These are phyloP conservation scores for Talaromyces islandicus DNA, from an alignment of 2,329 filamentous ascomycete species.

Conservation along the genomic window DNA sequence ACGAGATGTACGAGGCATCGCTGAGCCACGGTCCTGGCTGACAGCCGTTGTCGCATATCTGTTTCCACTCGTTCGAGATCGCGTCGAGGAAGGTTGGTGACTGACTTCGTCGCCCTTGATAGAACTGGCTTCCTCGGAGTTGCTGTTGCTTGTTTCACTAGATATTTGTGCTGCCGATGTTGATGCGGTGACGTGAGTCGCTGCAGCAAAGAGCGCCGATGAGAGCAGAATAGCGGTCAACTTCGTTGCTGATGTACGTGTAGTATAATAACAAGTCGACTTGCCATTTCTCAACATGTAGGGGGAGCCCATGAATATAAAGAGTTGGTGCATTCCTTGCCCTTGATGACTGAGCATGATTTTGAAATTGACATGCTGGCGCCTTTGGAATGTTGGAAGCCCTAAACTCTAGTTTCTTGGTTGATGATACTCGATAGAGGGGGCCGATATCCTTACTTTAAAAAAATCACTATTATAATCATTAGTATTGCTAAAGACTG, in stretches of 20 bases:
- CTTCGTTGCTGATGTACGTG: background rate
- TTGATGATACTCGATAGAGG: background rate
- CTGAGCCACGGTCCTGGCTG: conserved; percentile 8
- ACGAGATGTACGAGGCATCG: conserved; percentile 2
- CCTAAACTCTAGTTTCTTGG: background rate
- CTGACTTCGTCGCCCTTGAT: background rate
- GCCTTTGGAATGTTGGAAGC: background rate
- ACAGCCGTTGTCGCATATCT: conserved; percentile 6
- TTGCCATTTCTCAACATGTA: background rate
- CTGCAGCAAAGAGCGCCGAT: background rate
- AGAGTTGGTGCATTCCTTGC: background rate
- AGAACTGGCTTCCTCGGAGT: background rate
- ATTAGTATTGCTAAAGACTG: background rate
- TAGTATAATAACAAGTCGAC: background rate
- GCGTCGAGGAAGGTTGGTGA: conserved; percentile 4
- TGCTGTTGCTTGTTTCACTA: background rate
- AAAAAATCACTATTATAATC: background rate
- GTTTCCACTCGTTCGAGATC: conserved; percentile 6
- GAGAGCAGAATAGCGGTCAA: background rate
- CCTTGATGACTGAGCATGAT: background rate
- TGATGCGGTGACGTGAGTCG: background rate
- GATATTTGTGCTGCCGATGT: background rate
- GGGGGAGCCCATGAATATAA: background rate
- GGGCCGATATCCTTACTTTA: background rate
- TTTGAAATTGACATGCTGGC: background rate